phyloP scores from a whole-genome alignment of 2,329 filamentous ascomycete genomes.

The Cladosporium sp. region DNA sequence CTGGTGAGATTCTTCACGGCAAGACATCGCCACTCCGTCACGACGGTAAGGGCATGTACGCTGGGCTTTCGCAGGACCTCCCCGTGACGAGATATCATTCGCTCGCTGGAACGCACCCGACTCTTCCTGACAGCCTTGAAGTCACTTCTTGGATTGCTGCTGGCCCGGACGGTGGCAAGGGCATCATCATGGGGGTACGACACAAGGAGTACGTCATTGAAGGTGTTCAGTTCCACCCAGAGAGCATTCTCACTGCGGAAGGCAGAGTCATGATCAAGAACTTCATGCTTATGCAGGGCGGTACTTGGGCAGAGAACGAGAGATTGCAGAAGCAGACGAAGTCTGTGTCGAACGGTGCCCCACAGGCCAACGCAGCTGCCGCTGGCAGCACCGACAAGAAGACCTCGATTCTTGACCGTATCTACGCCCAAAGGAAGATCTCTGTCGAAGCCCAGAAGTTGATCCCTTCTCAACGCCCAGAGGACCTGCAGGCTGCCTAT shows the following conservation, averaged over 20 bases:
- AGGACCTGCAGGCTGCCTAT: constrained; percentile 81
- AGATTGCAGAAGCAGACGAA: constrained; percentile 38
- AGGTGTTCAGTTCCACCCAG: constrained; percentile 95
- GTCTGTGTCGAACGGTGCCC: constrained; percentile 31
- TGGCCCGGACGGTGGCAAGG: constrained; percentile 67
- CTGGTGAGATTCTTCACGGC: constrained; percentile 92
- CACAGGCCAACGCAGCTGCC: constrained; percentile 17
- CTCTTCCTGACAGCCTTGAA: constrained; percentile 77
- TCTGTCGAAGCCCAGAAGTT: constrained; percentile 74
- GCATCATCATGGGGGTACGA: constrained; percentile 92
- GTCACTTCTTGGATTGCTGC: constrained; percentile 83
- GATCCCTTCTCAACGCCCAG: constrained; percentile 75
- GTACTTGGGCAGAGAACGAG: constrained; percentile 83
- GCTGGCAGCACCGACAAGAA: constrained; percentile 49
- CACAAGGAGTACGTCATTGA: constrained; percentile 90
- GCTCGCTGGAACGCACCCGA: constrained; percentile 82
- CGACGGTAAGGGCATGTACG: constrained; percentile 87
- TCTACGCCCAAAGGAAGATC: constrained; percentile 74
- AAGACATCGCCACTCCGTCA: constrained; percentile 91
- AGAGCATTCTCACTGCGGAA: constrained; percentile 89
- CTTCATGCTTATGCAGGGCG: constrained; percentile 79
- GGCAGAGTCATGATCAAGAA: constrained; percentile 88
- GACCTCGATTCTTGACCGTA: constrained; percentile 81
- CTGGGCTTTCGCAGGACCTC: constrained; percentile 69
- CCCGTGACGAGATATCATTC: constrained; percentile 96